These are phyloP conservation scores for Aspergillus pseudoglaucus DNA, from an alignment of 2,329 filamentous ascomycete genomes.

Conservation along the genomic window DNA sequence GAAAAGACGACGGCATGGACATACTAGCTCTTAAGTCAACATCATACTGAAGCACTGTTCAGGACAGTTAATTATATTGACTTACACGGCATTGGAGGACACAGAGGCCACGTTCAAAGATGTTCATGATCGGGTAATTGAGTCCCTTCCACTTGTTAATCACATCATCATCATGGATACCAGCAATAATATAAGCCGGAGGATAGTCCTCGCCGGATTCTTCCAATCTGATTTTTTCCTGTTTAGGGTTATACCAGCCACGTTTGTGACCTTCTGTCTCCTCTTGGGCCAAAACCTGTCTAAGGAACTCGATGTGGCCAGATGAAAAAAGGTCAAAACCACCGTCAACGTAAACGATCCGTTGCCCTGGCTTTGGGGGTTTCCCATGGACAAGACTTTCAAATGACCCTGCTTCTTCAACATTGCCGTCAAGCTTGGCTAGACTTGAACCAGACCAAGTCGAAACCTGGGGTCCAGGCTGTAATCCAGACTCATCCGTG, in stretches of 20 bases:
- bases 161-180: conserved; percentile 88
- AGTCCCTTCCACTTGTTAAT: conserved; percentile 96
- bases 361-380: conserved; percentile 68
- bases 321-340: conserved; percentile 96
- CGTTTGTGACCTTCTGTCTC: conserved; percentile 59
- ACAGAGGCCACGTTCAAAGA: conserved; percentile 90
- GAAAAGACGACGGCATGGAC: conserved; percentile 82
- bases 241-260: conserved; percentile 68
- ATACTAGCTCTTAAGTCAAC: conserved; percentile 52
- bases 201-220: conserved; percentile 66
- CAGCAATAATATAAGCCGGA: conserved; percentile 82
- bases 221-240: conserved; percentile 55
- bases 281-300: conserved; percentile 67
- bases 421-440: conserved; percentile 31
- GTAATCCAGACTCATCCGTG: conserved; percentile 72
- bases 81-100: conserved; percentile 86
- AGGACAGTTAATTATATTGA: conserved; percentile 7
- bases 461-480: conserved; percentile 77
- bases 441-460: conserved; percentile 56
- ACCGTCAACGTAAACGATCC: conserved; percentile 89
- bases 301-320: conserved; percentile 92
- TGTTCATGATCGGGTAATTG: conserved; percentile 99
- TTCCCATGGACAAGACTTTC: conserved; percentile 63
- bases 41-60: not conserved
- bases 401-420: conserved; percentile 60